phyloP scores from a whole-genome alignment of 2,329 filamentous ascomycete species.

The Akanthomyces uredinophilus region DNA sequence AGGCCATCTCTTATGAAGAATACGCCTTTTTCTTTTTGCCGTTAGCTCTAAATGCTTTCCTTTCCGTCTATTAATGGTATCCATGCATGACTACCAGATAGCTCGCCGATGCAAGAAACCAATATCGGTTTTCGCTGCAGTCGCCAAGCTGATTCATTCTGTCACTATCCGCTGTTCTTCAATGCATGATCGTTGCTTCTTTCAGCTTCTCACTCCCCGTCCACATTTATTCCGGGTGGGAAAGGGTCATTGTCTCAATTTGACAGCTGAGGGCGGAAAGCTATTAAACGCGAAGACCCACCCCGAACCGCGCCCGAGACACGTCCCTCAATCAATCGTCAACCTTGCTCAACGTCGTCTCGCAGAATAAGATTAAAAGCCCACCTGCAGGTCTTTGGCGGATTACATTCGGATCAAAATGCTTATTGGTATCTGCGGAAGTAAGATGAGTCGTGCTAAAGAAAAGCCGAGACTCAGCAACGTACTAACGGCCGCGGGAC shows the following conservation, averaged over 20 bases:
- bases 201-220: too few species aligned
- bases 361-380: not conserved
- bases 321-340: constrained; percentile 3
- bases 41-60: too few species aligned
- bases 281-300: constrained; percentile 12
- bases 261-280: not conserved
- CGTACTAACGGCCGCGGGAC: constrained; percentile 8
- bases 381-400: not conserved
- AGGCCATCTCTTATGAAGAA: not conserved
- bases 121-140: too few species aligned
- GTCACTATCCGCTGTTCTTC: not conserved
- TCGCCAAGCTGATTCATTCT: too few species aligned
- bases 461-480: not conserved
- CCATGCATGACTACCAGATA: too few species aligned
- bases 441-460: constrained; percentile 36
- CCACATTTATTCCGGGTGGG: not conserved
- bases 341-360: not conserved
- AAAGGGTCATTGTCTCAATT: not conserved
- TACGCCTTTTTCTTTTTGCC: too few species aligned
- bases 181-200: not conserved
- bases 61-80: too few species aligned
- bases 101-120: too few species aligned
- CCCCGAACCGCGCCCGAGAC: constrained; percentile 9
- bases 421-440: constrained; percentile 73
- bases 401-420: constrained; percentile 37